Percentiles rank a stretch among this genome's conserved stretches.
Evolutionary conservation across 1,284 basidiomycete genomes (phyloP).

Genomic region (Apiotrichum montevideense): DNA sequence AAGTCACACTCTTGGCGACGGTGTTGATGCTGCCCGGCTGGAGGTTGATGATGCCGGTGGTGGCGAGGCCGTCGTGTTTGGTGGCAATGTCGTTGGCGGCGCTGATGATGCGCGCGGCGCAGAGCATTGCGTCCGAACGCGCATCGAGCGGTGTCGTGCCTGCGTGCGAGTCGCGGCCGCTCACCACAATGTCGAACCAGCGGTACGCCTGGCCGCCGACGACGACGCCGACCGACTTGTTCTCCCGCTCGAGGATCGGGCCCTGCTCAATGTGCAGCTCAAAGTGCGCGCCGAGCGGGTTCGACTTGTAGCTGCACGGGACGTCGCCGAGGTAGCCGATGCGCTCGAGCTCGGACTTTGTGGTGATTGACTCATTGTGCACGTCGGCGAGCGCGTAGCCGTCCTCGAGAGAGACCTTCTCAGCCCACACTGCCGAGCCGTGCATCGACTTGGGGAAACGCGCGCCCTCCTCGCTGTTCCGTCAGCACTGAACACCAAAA

Average conservation of each 20-base stretch:
- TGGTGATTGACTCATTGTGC: conserved; percentile 4
- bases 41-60: conserved; percentile 18
- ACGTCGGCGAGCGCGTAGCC: conserved; percentile 17
- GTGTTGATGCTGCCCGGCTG: conserved; percentile 20
- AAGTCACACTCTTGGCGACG: conserved; percentile 16
- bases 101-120: conserved; percentile 13
- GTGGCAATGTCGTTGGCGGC: conserved; percentile 17
- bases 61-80: conserved; percentile 17
- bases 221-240: conserved; percentile 20
- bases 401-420: conserved; percentile 6
- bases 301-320: conserved; percentile 10
- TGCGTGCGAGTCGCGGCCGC: conserved; percentile 26
- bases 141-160: conserved; percentile 25
- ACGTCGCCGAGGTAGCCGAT: conserved; percentile 22
- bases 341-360: conserved; percentile 18
- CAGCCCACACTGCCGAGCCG: conserved; percentile 34
- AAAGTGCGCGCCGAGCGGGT: conserved; percentile 30
- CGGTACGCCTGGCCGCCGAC: conserved; percentile 25
- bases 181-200: conserved; percentile 26
- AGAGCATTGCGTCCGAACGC: conserved; percentile 21
- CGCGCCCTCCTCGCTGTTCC: conserved; percentile 26
- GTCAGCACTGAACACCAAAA: neutral
- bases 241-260: conserved; percentile 24
- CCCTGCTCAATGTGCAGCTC: conserved; percentile 38
- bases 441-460: conserved; percentile 31